phyloP scores from a whole-genome alignment of 1,284 basidiomycete species.

The Meripilus lineatus region DNA sequence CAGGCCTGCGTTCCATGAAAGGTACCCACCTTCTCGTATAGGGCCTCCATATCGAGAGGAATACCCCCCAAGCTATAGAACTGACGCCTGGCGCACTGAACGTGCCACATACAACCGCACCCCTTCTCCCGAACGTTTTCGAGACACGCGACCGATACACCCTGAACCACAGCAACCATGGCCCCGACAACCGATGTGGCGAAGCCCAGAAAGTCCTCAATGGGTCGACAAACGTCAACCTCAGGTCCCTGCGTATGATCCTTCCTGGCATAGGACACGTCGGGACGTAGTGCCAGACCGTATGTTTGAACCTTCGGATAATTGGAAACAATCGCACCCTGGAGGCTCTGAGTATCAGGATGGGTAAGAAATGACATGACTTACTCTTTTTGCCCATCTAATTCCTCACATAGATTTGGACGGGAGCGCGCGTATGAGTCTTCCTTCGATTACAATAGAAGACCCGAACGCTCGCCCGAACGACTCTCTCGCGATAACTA shows the following conservation, averaged over 20 bases:
- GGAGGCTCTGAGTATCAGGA: slow-evolving; percentile 26
- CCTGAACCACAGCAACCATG: slow-evolving; percentile 24
- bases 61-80: slow-evolving; percentile 38
- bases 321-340: slow-evolving; percentile 64
- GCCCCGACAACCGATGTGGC: slow-evolving; percentile 22
- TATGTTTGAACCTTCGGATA: slow-evolving; percentile 66
- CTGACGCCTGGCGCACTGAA: slow-evolving; percentile 33
- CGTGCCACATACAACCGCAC: slow-evolving; percentile 36
- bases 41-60: slow-evolving; percentile 36
- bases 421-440: slow-evolving; percentile 5
- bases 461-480: neutral
- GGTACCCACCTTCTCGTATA: slow-evolving; percentile 40
- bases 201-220: slow-evolving; percentile 17
- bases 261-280: slow-evolving; percentile 23
- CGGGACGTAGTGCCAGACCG: slow-evolving; percentile 45
- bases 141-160: slow-evolving; percentile 28
- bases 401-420: neutral
- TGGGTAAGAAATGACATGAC: slow-evolving; percentile 13
- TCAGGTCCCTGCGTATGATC: slow-evolving; percentile 24
- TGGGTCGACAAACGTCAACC: slow-evolving; percentile 28
- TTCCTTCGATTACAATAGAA: neutral
- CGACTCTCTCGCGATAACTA: slow-evolving; percentile 10
- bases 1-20: slow-evolving; percentile 28
- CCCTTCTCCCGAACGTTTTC: slow-evolving; percentile 49
- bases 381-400: neutral